phyloP scores from a whole-genome alignment of 177 flowering plant species.

The Vitis hybrid region DNA sequence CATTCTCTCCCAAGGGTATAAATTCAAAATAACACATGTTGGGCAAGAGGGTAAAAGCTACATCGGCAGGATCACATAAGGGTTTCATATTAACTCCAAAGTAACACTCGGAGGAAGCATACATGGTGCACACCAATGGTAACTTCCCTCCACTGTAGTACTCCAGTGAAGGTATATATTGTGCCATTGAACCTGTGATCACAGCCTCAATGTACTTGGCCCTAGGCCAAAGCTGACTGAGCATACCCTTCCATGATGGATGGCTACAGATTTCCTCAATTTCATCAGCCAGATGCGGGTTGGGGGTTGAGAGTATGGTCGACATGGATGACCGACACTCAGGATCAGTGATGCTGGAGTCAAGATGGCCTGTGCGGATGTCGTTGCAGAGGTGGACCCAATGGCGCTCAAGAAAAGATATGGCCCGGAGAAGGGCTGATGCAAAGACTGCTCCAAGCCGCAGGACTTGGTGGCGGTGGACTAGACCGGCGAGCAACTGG shows the following conservation, averaged over 20 bases:
- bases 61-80: conserved; percentile 58
- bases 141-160: conserved; percentile 59
- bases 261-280: conserved; percentile 49
- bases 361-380: conserved; percentile 48
- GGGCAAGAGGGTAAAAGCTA: conserved; percentile 75
- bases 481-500: conserved; percentile 67
- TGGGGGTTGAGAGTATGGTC: conserved; percentile 29
- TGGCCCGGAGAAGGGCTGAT: conserved; percentile 72
- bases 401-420: conserved; percentile 60
- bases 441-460: conserved; percentile 90
- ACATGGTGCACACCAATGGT: conserved; percentile 74
- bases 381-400: conserved; percentile 62
- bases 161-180: conserved; percentile 72
- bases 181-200: conserved; percentile 91
- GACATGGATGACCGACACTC: conserved; percentile 47
- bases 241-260: conserved; percentile 68
- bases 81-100: conserved; percentile 85
- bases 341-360: conserved; percentile 40
- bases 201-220: conserved; percentile 85
- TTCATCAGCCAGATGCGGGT: conserved; percentile 53
- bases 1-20: conserved; percentile 55
- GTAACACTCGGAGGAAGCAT: conserved; percentile 81
- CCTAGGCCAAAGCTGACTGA: conserved; percentile 67
- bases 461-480: conserved; percentile 62
- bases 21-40: conserved; percentile 81